phyloP scores from a whole-genome alignment of 2,329 filamentous ascomycete species.

The Emmonsiellopsis sp. region DNA sequence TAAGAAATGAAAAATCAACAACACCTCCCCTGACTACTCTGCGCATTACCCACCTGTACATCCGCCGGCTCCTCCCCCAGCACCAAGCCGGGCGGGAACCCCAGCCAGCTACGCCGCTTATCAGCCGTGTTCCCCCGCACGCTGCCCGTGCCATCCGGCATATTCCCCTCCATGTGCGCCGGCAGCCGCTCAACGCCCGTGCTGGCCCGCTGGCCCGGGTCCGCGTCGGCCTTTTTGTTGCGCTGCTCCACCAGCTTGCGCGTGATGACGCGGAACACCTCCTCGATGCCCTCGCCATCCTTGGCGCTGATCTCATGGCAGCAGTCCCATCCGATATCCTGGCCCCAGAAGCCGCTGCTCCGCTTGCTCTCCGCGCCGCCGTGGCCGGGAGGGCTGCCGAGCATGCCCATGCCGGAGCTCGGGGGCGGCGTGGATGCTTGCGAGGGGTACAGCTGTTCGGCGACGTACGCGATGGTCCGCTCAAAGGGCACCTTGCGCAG shows the following conservation, averaged over 20 bases:
- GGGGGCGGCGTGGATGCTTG: conserved; percentile 58
- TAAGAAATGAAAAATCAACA: conserved; percentile 23
- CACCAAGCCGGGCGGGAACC: conserved; percentile 42
- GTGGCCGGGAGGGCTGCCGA: conserved; percentile 18
- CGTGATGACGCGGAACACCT: conserved; percentile 86
- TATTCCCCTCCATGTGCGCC: conserved; percentile 38
- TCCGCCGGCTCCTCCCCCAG: conserved; percentile 22
- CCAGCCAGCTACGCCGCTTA: conserved; percentile 58
- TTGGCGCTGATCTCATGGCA: conserved; percentile 95
- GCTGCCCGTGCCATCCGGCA: conserved; percentile 42
- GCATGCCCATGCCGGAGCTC: conserved; percentile 42
- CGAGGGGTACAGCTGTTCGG: conserved; percentile 74
- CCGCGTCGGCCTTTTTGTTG: conserved; percentile 45
- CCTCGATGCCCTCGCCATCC: conserved; percentile 89
- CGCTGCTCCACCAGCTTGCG: conserved; percentile 71
- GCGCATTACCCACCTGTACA: conserved; percentile 23
- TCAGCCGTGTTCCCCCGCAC: conserved; percentile 50
- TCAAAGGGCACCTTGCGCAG: conserved; percentile 84
- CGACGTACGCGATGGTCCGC: conserved; percentile 89
- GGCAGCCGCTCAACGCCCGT: conserved; percentile 35
- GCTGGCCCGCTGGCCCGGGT: conserved; percentile 35
- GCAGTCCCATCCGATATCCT: conserved; percentile 91
- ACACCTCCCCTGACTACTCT: conserved; percentile 27
- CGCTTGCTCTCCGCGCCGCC: conserved; percentile 35
- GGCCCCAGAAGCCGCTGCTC: conserved; percentile 58